Evolutionary conservation across 106 monocot species (phyloP).

Genomic region (Acorus gramineus): DNA sequence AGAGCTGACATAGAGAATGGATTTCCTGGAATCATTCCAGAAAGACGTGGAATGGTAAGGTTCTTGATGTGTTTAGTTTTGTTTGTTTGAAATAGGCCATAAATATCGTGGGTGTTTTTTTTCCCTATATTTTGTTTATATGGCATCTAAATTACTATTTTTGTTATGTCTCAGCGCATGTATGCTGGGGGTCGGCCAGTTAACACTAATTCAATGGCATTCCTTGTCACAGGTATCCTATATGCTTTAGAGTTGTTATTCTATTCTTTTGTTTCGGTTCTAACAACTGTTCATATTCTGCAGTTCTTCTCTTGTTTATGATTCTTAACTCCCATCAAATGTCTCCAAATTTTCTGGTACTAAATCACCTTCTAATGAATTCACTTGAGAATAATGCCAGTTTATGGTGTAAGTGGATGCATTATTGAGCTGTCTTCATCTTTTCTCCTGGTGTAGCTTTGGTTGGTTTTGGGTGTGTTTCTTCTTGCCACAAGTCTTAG

Average conservation of each 20-base stretch:
- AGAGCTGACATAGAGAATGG: conserved; percentile 30
- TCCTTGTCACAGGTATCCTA: conserved; percentile 28
- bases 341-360: conserved; percentile 90
- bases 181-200: conserved; percentile 20
- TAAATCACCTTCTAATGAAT: too few species aligned
- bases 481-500: conserved; percentile 36
- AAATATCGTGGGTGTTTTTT: not conserved
- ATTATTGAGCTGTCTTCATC: too few species aligned
- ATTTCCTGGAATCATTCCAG: conserved; percentile 24
- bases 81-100: too few species aligned
- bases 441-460: conserved; percentile 18
- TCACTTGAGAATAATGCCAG: too few species aligned
- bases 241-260: not conserved
- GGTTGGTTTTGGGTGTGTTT: conserved; percentile 41
- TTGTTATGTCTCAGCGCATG: conserved; percentile 13
- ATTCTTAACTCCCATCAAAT: conserved; percentile 67
- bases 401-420: too few species aligned
- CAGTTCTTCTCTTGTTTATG: conserved; percentile 49
- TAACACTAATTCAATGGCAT: conserved; percentile 35
- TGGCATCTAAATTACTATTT: not conserved
- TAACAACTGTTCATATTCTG: not conserved
- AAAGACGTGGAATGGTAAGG: conserved; percentile 30
- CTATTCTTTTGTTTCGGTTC: not conserved
- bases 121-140: not conserved
- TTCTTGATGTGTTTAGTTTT: not conserved